Percentiles rank a stretch among this genome's conserved stretches.
These are phyloP conservation scores for Pelargonium citronellum DNA, from an alignment of 441 rosid genomes.

Conservation along the genomic window DNA sequence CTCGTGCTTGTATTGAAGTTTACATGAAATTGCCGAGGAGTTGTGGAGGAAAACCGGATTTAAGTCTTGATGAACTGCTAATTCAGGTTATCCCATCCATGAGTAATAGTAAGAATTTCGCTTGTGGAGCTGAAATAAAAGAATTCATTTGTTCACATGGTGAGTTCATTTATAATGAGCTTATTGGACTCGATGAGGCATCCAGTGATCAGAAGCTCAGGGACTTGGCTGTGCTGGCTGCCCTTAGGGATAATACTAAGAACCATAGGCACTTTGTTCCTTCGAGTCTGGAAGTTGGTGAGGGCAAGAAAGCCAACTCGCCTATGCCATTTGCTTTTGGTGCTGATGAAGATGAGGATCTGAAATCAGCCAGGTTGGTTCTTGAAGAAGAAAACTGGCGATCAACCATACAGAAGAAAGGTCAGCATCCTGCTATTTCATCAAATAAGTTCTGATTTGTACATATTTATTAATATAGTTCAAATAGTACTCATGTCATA, in stretches of 20 bases:
- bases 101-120: constrained; percentile 50
- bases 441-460: neutral
- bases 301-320: neutral
- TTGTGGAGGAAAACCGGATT: constrained; percentile 57
- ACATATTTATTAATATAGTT: neutral
- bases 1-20: constrained; percentile 55
- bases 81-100: constrained; percentile 61
- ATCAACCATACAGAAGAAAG: constrained; percentile 3
- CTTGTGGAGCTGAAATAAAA: constrained; percentile 23
- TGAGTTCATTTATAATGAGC: constrained; percentile 2
- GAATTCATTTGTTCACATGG: neutral
- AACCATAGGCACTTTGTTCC: neutral
- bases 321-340: neutral
- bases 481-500: neutral
- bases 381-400: constrained; percentile 9
- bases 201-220: neutral
- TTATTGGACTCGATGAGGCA: neutral
- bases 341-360: constrained; percentile 4
- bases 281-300: neutral
- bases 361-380: neutral
- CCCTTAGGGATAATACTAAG: constrained; percentile 6
- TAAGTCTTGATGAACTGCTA: constrained; percentile 62
- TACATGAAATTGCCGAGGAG: constrained; percentile 54
- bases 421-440: neutral
- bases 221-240: neutral